A percentile compares a stretch with the other conserved stretches of the same genome.
These are phyloP conservation scores for Thalia dealbata DNA, from an alignment of 176 grass and related monocot species.

Conservation along the genomic window DNA sequence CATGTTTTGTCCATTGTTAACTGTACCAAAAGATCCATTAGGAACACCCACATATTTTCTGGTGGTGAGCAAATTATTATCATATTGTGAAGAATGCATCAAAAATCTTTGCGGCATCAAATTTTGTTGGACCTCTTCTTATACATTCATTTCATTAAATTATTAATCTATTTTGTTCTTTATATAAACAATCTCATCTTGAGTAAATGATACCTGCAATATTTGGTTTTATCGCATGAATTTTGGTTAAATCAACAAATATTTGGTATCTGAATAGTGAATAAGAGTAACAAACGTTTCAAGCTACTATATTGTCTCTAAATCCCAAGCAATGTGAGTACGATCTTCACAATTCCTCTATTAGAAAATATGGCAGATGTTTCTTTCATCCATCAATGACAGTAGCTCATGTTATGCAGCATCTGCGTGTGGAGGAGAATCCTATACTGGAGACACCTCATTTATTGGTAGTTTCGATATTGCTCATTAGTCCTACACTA, in stretches of 20 bases:
- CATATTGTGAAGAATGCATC: not conserved
- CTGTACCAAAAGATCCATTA: no score
- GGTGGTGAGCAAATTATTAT: not conserved
- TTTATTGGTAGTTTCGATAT: constrained; percentile 57
- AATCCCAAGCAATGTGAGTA: not conserved
- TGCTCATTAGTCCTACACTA: constrained; percentile 78
- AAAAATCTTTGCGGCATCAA: not conserved
- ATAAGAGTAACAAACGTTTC: not conserved
- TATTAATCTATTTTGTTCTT: no score
- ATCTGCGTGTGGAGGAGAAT: constrained; percentile 88
- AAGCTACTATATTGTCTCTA: not conserved
- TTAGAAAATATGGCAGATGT: no score
- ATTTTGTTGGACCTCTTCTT: not conserved
- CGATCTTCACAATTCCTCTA: not conserved
- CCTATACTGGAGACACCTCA: constrained; percentile 78
- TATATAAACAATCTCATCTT: not conserved
- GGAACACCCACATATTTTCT: not conserved
- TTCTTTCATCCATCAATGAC: not conserved
- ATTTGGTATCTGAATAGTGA: not conserved
- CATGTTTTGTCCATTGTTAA: no score
- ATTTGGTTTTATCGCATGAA: not conserved
- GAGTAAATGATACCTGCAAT: not conserved
- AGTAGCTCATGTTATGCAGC: constrained; percentile 30
- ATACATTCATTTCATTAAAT: no score
- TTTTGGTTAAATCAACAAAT: not conserved